A percentile compares a stretch with the other conserved stretches of the same genome.
These are phyloP conservation scores for Amaranthus tricolor DNA, from an alignment of 179 eudicot species.

Conservation along the genomic window DNA sequence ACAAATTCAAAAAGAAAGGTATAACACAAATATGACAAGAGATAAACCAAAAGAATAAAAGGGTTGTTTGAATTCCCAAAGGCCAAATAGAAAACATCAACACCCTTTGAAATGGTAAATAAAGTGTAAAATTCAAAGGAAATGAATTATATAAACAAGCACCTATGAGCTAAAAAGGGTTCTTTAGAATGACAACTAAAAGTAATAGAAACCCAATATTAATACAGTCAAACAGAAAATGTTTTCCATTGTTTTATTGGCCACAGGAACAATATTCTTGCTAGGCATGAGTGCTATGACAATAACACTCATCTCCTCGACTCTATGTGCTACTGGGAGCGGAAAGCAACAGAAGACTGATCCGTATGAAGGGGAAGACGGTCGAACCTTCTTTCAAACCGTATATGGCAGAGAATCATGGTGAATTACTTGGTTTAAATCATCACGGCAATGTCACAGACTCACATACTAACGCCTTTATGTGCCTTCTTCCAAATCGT, in stretches of 20 bases:
- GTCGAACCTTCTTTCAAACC: conserved; percentile 22
- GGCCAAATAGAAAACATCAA: conserved; percentile 17
- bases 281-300: conserved; percentile 34
- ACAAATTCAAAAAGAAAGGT: too few relatives aligned
- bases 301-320: conserved; percentile 20
- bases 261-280: conserved; percentile 23
- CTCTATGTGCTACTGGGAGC: conserved; percentile 21
- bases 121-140: neutral
- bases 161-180: neutral
- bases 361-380: conserved; percentile 34
- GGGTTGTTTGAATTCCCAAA: neutral
- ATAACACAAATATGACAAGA: neutral
- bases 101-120: conserved; percentile 15
- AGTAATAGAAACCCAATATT: neutral
- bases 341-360: conserved; percentile 9
- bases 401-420: conserved; percentile 23
- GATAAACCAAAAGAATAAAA: neutral
- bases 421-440: neutral
- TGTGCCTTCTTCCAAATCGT: too few relatives aligned
- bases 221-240: neutral
- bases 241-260: conserved; percentile 24
- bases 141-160: neutral
- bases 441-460: neutral
- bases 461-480: neutral
- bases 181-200: neutral